A percentile compares a stretch with the other conserved stretches of the same genome.
These are phyloP conservation scores for Talaromyces liani DNA, from an alignment of 495 filamentous ascomycete genomes.

Conservation along the genomic window DNA sequence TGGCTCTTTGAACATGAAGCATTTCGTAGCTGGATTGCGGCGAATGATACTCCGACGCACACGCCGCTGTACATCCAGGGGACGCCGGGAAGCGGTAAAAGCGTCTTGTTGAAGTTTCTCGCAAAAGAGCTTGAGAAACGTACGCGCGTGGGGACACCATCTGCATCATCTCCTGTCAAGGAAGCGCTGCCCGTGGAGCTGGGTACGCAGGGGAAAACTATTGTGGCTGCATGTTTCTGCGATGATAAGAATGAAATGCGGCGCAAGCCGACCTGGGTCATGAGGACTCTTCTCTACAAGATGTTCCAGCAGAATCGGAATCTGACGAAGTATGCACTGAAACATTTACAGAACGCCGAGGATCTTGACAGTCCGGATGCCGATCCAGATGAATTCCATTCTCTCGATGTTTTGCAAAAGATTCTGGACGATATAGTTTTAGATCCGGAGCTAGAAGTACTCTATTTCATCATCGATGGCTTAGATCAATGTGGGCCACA, in stretches of 20 bases:
- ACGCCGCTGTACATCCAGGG: slow-evolving; percentile 2
- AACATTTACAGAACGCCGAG: slow-evolving; percentile 1
- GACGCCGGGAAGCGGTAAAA: slow-evolving; percentile 5
- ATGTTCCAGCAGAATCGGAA: slow-evolving; percentile 3
- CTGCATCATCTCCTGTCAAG: not conserved
- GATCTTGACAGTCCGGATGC: not conserved
- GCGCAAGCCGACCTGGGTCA: not conserved
- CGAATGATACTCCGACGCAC: not conserved
- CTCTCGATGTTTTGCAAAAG: not conserved
- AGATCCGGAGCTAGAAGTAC: slow-evolving; percentile 1
- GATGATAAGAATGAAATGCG: slow-evolving; percentile 5
- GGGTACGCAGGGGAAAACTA: slow-evolving; percentile 1
- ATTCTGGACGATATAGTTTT: not conserved
- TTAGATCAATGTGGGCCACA: slow-evolving; percentile 6
- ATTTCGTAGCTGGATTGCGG: slow-evolving; percentile 1
- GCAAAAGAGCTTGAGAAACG: not conserved
- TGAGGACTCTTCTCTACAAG: slow-evolving; percentile 6
- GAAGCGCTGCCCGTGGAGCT: not conserved
- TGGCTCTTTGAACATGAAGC: slow-evolving; percentile 1
- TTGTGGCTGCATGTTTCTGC: slow-evolving; percentile 6
- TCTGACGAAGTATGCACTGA: slow-evolving; percentile 3
- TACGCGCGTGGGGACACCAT: not conserved
- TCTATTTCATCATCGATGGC: slow-evolving; percentile 7
- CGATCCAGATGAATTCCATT: slow-evolving; percentile 5
- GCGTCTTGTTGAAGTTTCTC: not conserved